A percentile compares a stretch with the other conserved stretches of the same genome.
Conservation (phyloP, 2,329 filamentous ascomycete genomes). For the Stachybotrys elegans region DNA sequence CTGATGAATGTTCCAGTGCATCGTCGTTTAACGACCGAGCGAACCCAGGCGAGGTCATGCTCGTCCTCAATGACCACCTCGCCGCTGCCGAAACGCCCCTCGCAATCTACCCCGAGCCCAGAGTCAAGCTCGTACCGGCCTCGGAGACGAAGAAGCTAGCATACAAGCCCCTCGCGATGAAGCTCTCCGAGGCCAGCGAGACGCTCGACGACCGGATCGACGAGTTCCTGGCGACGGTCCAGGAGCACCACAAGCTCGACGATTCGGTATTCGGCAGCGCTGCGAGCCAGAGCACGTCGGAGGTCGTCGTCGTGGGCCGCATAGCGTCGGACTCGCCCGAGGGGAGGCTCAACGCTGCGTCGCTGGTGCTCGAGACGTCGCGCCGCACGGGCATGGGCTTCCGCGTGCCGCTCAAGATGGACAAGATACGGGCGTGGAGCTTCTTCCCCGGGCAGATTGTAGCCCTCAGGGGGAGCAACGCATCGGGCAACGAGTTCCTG, state of each 20-base stretch:
- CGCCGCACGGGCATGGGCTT: conserved; percentile 76
- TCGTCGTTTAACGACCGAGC: conserved; percentile 64
- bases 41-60: conserved; percentile 76
- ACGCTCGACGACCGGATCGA: conserved; percentile 94
- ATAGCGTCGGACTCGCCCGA: conserved; percentile 86
- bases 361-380: conserved; percentile 83
- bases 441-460: conserved; percentile 96
- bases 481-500: conserved; percentile 76
- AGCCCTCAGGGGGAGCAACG: conserved; percentile 79
- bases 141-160: conserved; percentile 86
- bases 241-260: conserved; percentile 70
- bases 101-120: conserved; percentile 66
- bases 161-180: conserved; percentile 94
- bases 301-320: conserved; percentile 84
- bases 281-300: conserved; percentile 74
- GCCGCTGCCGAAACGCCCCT: conserved; percentile 62
- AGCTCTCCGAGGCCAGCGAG: conserved; percentile 85
- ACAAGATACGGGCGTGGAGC: conserved; percentile 62
- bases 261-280: conserved; percentile 83
- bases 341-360: conserved; percentile 79
- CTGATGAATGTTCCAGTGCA: conserved; percentile 11
- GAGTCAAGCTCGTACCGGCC: conserved; percentile 79
- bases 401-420: conserved; percentile 74
- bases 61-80: conserved; percentile 77
- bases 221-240: conserved; percentile 71